These are phyloP conservation scores for Suhomyces coccinellae DNA, from an alignment of 1,139 yeast genomes.

Conservation along the genomic window DNA sequence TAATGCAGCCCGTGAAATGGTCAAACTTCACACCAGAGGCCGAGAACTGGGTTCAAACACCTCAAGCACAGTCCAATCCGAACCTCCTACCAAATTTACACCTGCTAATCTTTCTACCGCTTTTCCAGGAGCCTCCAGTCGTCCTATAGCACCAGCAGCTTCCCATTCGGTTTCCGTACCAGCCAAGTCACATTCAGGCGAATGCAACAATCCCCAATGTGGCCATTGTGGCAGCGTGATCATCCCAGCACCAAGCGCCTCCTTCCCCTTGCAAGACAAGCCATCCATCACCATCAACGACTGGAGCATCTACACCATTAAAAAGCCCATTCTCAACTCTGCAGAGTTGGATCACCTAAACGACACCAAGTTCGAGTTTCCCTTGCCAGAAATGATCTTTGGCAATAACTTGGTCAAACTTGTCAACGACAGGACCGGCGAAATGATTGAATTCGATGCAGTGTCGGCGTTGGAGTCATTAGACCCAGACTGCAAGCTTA, in stretches of 20 bases:
- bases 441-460: constrained; percentile 67
- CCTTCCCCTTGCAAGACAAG: constrained; percentile 58
- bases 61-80: neutral
- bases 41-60: constrained; percentile 29
- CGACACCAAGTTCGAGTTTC: constrained; percentile 62
- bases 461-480: constrained; percentile 77
- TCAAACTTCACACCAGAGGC: constrained; percentile 40
- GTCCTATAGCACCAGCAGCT: neutral
- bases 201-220: constrained; percentile 56
- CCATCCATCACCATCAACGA: constrained; percentile 67
- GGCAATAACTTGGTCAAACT: constrained; percentile 78
- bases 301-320: constrained; percentile 75
- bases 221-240: constrained; percentile 67
- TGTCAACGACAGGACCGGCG: constrained; percentile 39
- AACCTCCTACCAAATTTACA: neutral
- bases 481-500: constrained; percentile 39
- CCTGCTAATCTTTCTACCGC: neutral
- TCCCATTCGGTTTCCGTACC: constrained; percentile 27
- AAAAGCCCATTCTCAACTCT: constrained; percentile 76
- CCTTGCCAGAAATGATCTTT: constrained; percentile 96
- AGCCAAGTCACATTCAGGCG: constrained; percentile 33
- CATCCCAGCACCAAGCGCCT: constrained; percentile 69
- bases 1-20: constrained; percentile 67
- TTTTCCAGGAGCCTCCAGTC: neutral
- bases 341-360: constrained; percentile 72